These are phyloP conservation scores for Aspergillus indologenus DNA, from an alignment of 495 filamentous ascomycete species.

Conservation along the genomic window DNA sequence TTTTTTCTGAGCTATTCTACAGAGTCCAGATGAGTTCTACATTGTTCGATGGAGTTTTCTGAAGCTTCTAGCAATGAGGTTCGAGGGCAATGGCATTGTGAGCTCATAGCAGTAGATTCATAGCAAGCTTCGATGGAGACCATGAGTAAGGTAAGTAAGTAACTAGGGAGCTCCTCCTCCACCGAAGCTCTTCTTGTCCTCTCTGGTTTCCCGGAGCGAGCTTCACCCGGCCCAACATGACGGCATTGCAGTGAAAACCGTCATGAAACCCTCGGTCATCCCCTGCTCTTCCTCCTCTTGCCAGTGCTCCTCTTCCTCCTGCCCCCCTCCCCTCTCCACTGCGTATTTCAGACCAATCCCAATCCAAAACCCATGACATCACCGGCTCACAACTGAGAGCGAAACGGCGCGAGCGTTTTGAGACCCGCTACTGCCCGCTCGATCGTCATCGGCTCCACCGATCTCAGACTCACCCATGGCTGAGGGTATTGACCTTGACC, in stretches of 20 bases:
- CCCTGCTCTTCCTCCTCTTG: too few species aligned
- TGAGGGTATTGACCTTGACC: slow-evolving; percentile 22
- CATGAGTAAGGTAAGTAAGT: too few species aligned
- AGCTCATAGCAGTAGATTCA: neutral
- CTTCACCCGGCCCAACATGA: neutral
- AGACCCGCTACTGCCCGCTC: slow-evolving; percentile 26
- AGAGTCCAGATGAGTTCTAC: neutral
- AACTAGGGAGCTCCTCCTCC: too few species aligned
- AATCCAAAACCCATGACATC: slow-evolving; percentile 31
- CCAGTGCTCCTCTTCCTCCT: too few species aligned
- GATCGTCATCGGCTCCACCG: slow-evolving; percentile 44
- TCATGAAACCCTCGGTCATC: neutral
- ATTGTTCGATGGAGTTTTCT: neutral
- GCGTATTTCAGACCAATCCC: neutral
- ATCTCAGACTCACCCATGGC: slow-evolving; percentile 35
- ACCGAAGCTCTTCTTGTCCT: neutral
- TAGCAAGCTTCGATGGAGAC: too few species aligned
- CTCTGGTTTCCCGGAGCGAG: neutral
- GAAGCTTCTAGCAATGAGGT: neutral
- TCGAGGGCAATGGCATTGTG: neutral
- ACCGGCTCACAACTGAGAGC: slow-evolving; percentile 8
- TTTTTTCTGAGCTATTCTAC: neutral
- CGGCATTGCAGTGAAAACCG: slow-evolving; percentile 1
- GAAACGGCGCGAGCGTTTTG: slow-evolving; percentile 35
- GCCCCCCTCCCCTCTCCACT: neutral